Percentiles rank a stretch among this genome's conserved stretches.
These are phyloP conservation scores for Globisporangium splendens DNA, from an alignment of 352 stramenopile genomes.

Conservation along the genomic window DNA sequence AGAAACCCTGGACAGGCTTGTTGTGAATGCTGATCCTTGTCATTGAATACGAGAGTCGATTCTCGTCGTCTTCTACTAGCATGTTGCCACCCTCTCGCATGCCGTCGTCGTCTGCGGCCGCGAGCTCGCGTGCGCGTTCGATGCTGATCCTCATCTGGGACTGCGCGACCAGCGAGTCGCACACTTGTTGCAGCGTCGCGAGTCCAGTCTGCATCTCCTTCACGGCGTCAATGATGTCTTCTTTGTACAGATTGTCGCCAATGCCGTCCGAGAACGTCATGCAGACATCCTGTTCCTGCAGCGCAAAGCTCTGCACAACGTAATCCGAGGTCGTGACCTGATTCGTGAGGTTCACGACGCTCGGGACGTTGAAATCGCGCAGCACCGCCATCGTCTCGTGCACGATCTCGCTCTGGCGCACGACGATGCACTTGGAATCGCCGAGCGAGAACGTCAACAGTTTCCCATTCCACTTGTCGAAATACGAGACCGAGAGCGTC, in stretches of 20 bases:
- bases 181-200: constrained; percentile 37
- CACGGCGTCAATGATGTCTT: constrained; percentile 44
- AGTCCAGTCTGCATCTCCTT: background rate
- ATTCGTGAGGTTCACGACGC: constrained; percentile 60
- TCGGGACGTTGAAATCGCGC: constrained; percentile 79
- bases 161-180: constrained; percentile 48
- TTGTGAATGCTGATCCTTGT: constrained; percentile 2
- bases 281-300: constrained; percentile 53
- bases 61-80: background rate
- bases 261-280: constrained; percentile 78
- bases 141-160: constrained; percentile 24
- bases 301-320: constrained; percentile 60
- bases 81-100: background rate
- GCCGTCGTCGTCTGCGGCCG: constrained; percentile 3
- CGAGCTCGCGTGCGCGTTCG: constrained; percentile 16
- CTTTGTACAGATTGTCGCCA: constrained; percentile 79
- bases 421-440: constrained; percentile 71
- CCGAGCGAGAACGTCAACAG: constrained; percentile 71
- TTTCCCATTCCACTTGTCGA: constrained; percentile 61
- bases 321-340: constrained; percentile 52
- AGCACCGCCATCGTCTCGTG: constrained; percentile 69
- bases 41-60: background rate
- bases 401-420: constrained; percentile 42
- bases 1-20: constrained; percentile 20
- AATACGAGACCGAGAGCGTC: constrained; percentile 68